Base-by-base conservation (phyloP, 1,139 yeast species). In the Zhuliangozyma parablackwelliae region DNA sequence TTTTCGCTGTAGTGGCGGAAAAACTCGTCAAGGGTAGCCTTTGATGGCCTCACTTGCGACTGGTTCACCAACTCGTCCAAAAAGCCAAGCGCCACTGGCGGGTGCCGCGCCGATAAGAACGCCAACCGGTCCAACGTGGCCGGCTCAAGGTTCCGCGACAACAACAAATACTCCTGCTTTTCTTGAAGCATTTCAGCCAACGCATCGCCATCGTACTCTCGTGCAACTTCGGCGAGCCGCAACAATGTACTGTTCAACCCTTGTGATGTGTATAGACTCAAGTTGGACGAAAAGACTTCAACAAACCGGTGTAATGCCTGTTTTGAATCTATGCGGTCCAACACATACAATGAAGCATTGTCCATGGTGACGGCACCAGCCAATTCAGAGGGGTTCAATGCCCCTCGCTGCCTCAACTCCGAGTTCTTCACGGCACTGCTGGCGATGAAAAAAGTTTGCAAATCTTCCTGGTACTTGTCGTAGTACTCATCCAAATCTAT, bases 41-140 rank as follows among this genome's bases (percentile, higher is more conserved):
- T 30, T 5, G 61, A 50, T 1, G 74, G 74, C 12, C 61, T 48
- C 1, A 44, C 32, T 49, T 7, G 46, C 8, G 40, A 34, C 10
- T 46, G 39, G 7, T 48, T 41, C 2, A 63, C 46, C 31, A 67
- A 38, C 4, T 23, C 10, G 24, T 9, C 7, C 24, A 23, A 23
- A 9, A 23, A 16, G 16, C 16, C 16, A 16, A 16, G 16, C 16
- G 16, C 16, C 16, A 16, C 16, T 16, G 3, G 16, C 16, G 16
- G 9, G 24, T 23, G 6, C 9, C 24, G 24, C 5, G 24, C 9
- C 24, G 10, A 23, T 9, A 23, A 7, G 3, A 7, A 9, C 2
- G 63, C 61, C 28, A 67, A 48, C 12, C 50, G 47, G 38, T 69
- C 66, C 30, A 65, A 46, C 16, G 48, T 41, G 5, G 34, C 31